Conservation (phyloP, 495 filamentous ascomycete species). For the Aspergillus conjunctus region DNA sequence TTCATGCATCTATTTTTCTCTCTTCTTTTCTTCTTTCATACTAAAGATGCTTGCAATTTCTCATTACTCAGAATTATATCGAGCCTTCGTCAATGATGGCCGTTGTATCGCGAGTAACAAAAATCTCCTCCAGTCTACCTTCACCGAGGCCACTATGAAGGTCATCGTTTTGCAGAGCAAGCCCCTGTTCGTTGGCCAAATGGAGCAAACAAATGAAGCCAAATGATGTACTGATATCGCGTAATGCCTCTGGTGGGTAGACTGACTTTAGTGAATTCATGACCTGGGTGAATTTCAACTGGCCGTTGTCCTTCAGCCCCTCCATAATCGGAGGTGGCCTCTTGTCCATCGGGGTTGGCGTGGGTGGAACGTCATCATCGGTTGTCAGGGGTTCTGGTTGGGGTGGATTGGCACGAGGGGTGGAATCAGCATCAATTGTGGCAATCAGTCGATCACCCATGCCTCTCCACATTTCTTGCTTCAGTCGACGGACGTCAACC, state of each 20-base stretch:
- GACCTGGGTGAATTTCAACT: slow-evolving; percentile 81
- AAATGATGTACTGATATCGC: slow-evolving; percentile 94
- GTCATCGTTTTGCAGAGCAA: slow-evolving; percentile 62
- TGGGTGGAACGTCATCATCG: slow-evolving; percentile 38
- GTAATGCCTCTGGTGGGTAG: slow-evolving; percentile 80
- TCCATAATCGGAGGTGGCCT: slow-evolving; percentile 24
- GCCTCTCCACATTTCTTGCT: slow-evolving; percentile 94
- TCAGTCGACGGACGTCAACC: slow-evolving; percentile 93
- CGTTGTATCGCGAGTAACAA: slow-evolving; percentile 41
- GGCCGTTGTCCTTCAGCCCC: slow-evolving; percentile 38
- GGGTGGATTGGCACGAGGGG: slow-evolving; percentile 30
- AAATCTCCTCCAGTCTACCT: slow-evolving; percentile 47
- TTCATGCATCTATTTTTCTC: slow-evolving; percentile 10
- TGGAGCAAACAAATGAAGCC: slow-evolving; percentile 98
- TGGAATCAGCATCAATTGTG: slow-evolving; percentile 35
- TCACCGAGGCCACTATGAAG: slow-evolving; percentile 29
- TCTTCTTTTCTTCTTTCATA: no score
- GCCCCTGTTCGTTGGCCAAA: slow-evolving; percentile 94
- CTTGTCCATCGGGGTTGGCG: slow-evolving; percentile 34
- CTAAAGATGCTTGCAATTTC: no score
- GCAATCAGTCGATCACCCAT: slow-evolving; percentile 60
- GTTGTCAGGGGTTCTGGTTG: slow-evolving; percentile 34
- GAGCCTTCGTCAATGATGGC: slow-evolving; percentile 45
- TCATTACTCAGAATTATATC: slow-evolving; percentile 25
- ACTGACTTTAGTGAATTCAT: slow-evolving; percentile 87